Conservation (phyloP, 1,284 basidiomycete genomes). For the Heliocybe sulcata region DNA sequence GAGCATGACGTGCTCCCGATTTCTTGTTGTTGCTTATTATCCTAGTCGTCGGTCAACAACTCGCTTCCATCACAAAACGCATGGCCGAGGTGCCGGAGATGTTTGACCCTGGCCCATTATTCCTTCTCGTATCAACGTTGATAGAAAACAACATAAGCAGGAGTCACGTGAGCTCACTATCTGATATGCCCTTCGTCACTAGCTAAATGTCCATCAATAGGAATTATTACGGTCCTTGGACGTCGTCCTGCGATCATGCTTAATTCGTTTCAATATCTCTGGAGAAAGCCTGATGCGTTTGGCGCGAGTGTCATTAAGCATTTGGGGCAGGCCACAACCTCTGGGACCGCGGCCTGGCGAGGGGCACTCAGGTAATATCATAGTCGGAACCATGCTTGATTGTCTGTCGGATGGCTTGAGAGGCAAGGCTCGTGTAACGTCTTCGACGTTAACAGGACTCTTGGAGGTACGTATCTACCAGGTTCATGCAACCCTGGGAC, state of each 20-base stretch:
- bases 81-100: conserved; percentile 42
- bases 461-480: conserved; percentile 34
- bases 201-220: conserved; percentile 23
- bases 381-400: conserved; percentile 46
- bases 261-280: conserved; percentile 44
- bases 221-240: conserved; percentile 53
- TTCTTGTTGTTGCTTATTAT: no score
- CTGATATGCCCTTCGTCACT: background rate
- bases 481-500: background rate
- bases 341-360: background rate
- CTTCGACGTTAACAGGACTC: conserved; percentile 40
- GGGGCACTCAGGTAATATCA: background rate
- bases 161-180: conserved; percentile 37
- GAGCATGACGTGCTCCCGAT: conserved; percentile 17
- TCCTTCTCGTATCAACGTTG: conserved; percentile 42
- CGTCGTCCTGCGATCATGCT: conserved; percentile 42
- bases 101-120: conserved; percentile 48
- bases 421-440: conserved; percentile 42
- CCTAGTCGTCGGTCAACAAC: conserved; percentile 47
- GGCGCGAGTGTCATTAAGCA: conserved; percentile 38
- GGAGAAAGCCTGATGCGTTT: conserved; percentile 38
- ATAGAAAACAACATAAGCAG: conserved; percentile 55
- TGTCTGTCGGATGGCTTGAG: conserved; percentile 45
- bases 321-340: conserved; percentile 27
- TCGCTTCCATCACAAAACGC: conserved; percentile 45